These are phyloP conservation scores for Spizellomyces sp. DNA, from an alignment of 192 early-diverging fungal species.

Conservation along the genomic window DNA sequence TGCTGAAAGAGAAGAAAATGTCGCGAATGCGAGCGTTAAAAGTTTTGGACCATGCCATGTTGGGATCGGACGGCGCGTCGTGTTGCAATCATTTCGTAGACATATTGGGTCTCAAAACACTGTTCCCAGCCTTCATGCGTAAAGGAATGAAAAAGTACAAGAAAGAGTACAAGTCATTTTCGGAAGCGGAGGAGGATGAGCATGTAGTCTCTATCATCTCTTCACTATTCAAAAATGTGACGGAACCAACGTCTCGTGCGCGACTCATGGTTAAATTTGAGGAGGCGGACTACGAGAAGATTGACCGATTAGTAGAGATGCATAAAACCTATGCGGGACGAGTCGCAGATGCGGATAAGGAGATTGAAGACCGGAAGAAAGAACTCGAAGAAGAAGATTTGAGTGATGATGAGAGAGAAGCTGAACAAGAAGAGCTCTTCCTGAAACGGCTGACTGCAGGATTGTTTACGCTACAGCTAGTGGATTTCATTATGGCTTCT, in stretches of 20 bases:
- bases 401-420: constrained; percentile 61
- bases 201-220: constrained; percentile 83
- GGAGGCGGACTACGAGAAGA: constrained; percentile 75
- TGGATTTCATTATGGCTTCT: constrained; percentile 70
- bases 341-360: constrained; percentile 57
- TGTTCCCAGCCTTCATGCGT: constrained; percentile 85
- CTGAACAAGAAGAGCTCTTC: constrained; percentile 64
- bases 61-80: constrained; percentile 31
- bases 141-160: constrained; percentile 78
- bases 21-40: constrained; percentile 83
- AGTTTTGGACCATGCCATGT: constrained; percentile 71
- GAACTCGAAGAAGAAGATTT: constrained; percentile 33
- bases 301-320: constrained; percentile 82
- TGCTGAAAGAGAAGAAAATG: constrained; percentile 84
- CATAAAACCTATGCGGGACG: constrained; percentile 68
- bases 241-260: constrained; percentile 54
- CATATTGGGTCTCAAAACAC: constrained; percentile 74
- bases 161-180: constrained; percentile 76
- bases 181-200: constrained; percentile 85
- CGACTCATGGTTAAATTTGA: constrained; percentile 84
- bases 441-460: constrained; percentile 74
- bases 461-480: constrained; percentile 63
- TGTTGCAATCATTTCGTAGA: constrained; percentile 81
- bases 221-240: constrained; percentile 74
- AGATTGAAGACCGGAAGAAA: constrained; percentile 43